These are phyloP conservation scores for Nicotiana undulata DNA, from an alignment of 257 asterid genomes.

Conservation along the genomic window DNA sequence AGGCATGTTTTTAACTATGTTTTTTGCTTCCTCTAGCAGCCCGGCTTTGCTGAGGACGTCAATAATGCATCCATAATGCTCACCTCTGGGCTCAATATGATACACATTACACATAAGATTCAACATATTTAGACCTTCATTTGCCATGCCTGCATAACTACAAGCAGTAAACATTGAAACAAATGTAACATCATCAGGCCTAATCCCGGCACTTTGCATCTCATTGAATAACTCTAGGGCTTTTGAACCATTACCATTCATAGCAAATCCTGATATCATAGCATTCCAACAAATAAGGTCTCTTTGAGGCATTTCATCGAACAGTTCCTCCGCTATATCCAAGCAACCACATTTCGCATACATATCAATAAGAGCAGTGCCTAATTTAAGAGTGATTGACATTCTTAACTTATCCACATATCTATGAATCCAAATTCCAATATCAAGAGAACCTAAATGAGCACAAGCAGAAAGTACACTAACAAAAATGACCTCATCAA, in stretches of 20 bases:
- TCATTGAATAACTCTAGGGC: constrained; percentile 44
- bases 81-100: constrained; percentile 43
- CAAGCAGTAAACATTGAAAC: constrained; percentile 58
- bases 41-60: constrained; percentile 47
- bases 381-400: constrained; percentile 28
- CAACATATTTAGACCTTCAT: constrained; percentile 44
- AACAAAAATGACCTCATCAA: constrained; percentile 59
- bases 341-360: constrained; percentile 62
- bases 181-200: constrained; percentile 54
- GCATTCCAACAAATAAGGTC: constrained; percentile 67
- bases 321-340: constrained; percentile 44
- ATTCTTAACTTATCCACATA: constrained; percentile 30
- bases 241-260: constrained; percentile 45
- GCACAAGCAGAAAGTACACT: constrained; percentile 58
- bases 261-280: constrained; percentile 62
- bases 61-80: constrained; percentile 65
- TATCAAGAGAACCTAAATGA: constrained; percentile 53
- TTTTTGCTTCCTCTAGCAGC: constrained; percentile 48
- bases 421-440: constrained; percentile 62
- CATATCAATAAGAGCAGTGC: constrained; percentile 60
- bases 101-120: constrained; percentile 39
- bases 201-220: constrained; percentile 35
- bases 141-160: constrained; percentile 53
- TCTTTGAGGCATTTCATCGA: constrained; percentile 43
- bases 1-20: constrained; percentile 37